These are phyloP conservation scores for Apophysomyces variabilis DNA, from an alignment of 371 early-diverging fungal genomes.

Conservation along the genomic window DNA sequence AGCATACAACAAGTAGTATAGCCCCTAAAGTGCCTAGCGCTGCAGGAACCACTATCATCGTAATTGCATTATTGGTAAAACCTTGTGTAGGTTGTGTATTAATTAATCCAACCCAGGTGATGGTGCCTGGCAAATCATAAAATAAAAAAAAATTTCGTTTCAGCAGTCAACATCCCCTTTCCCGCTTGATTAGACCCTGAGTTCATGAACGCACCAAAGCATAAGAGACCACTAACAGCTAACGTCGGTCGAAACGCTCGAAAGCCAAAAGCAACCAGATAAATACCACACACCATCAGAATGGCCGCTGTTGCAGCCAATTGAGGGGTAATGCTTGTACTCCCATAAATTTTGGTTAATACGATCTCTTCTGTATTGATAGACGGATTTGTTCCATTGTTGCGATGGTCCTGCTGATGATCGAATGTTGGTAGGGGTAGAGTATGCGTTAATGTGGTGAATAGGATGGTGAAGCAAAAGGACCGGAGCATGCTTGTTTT, in stretches of 20 bases:
- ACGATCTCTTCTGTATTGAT: background rate
- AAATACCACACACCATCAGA: conserved; percentile 34
- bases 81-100: conserved; percentile 29
- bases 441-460: background rate
- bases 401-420: background rate
- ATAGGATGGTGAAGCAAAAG: too few species aligned
- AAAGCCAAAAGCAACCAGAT: conserved; percentile 34
- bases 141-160: background rate
- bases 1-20: conserved; percentile 24
- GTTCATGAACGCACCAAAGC: conserved; percentile 27
- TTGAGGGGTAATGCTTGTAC: conserved; percentile 22
- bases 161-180: too few species aligned
- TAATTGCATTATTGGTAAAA: conserved; percentile 25
- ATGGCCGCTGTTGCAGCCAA: conserved; percentile 35
- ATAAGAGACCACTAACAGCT: conserved; percentile 35
- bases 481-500: too few species aligned
- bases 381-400: background rate
- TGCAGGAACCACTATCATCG: conserved; percentile 29
- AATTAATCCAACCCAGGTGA: conserved; percentile 26
- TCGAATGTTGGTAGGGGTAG: background rate
- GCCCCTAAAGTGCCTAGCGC: conserved; percentile 32
- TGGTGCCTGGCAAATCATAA: conserved; percentile 11
- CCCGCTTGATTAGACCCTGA: too few species aligned
- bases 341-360: conserved; percentile 16
- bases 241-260: conserved; percentile 31